phyloP scores from a whole-genome alignment of 2,329 filamentous ascomycete genomes.

The Rugonectria rugulosa region DNA sequence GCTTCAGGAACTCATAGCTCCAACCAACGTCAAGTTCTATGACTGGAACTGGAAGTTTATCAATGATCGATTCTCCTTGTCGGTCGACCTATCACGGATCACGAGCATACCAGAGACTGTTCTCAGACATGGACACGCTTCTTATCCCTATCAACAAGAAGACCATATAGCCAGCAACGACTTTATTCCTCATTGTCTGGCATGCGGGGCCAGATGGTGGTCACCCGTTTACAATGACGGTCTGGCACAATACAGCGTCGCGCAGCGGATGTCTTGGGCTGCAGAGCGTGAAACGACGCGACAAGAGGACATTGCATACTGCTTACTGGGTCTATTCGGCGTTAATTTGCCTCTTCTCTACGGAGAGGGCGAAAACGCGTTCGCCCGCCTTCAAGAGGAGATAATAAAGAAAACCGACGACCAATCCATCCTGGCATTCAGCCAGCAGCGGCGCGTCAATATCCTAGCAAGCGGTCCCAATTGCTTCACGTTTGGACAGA shows the following conservation, averaged over 20 bases:
- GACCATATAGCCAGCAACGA: slow-evolving; percentile 8
- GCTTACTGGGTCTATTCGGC: slow-evolving; percentile 29
- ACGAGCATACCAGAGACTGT: slow-evolving; percentile 30
- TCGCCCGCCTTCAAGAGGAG: slow-evolving; percentile 31
- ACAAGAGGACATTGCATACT: slow-evolving; percentile 30
- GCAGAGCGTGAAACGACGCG: slow-evolving; percentile 22
- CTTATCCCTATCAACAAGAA: slow-evolving; percentile 1
- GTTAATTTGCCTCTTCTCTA: slow-evolving; percentile 32
- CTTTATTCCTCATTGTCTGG: slow-evolving; percentile 7
- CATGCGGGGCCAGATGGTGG: slow-evolving; percentile 14
- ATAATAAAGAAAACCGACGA: slow-evolving; percentile 25
- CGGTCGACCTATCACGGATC: slow-evolving; percentile 14
- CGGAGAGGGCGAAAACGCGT: slow-evolving; percentile 29
- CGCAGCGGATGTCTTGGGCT: slow-evolving; percentile 18
- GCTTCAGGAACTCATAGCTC: slow-evolving; percentile 70
- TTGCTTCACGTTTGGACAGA: slow-evolving; percentile 8
- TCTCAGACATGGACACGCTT: slow-evolving; percentile 11
- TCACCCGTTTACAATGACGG: slow-evolving; percentile 6
- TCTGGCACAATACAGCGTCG: slow-evolving; percentile 10
- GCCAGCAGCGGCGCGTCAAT: background rate
- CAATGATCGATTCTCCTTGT: slow-evolving; percentile 31
- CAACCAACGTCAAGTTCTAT: slow-evolving; percentile 39
- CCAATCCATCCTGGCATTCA: slow-evolving; percentile 23
- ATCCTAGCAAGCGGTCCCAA: slow-evolving; percentile 12
- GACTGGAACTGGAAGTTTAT: slow-evolving; percentile 35